A percentile compares a stretch with the other conserved stretches of the same genome.
These are phyloP conservation scores for Rachicladosporium sp. DNA, from an alignment of 2,329 filamentous ascomycete species.

Conservation along the genomic window DNA sequence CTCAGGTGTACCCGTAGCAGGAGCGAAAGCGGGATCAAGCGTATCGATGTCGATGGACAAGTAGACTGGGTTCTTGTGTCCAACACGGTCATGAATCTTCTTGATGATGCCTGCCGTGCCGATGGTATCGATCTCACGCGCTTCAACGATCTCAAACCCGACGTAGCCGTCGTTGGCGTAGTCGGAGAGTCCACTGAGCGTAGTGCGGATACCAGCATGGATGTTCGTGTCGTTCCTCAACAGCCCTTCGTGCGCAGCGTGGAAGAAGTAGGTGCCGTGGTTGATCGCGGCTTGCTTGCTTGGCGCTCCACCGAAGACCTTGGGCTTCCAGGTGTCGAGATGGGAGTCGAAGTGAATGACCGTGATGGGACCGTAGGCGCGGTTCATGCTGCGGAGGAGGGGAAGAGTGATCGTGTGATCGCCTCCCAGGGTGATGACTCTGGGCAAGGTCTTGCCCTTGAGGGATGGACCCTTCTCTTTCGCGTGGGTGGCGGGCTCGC, in stretches of 20 bases:
- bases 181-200: slow-evolving; percentile 65
- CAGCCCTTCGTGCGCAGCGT: slow-evolving; percentile 65
- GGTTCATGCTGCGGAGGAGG: slow-evolving; percentile 45
- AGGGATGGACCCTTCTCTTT: slow-evolving; percentile 55
- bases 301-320: slow-evolving; percentile 74
- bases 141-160: slow-evolving; percentile 73
- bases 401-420: slow-evolving; percentile 50
- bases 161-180: slow-evolving; percentile 80
- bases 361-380: slow-evolving; percentile 55
- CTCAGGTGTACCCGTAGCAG: slow-evolving; percentile 63
- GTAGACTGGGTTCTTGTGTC: slow-evolving; percentile 59
- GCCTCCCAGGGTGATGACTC: slow-evolving; percentile 61
- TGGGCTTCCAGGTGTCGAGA: slow-evolving; percentile 60
- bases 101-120: slow-evolving; percentile 61
- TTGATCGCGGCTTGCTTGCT: slow-evolving; percentile 67
- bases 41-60: slow-evolving; percentile 80
- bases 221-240: slow-evolving; percentile 75
- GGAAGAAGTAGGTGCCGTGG: slow-evolving; percentile 83
- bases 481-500: slow-evolving; percentile 57
- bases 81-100: slow-evolving; percentile 63
- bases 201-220: slow-evolving; percentile 77
- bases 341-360: slow-evolving; percentile 54
- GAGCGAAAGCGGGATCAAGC: slow-evolving; percentile 70
- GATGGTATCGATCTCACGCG: slow-evolving; percentile 56
- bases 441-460: slow-evolving; percentile 62